phyloP scores from a whole-genome alignment of 495 filamentous ascomycete species.

The Aspergillus kassunensis region DNA sequence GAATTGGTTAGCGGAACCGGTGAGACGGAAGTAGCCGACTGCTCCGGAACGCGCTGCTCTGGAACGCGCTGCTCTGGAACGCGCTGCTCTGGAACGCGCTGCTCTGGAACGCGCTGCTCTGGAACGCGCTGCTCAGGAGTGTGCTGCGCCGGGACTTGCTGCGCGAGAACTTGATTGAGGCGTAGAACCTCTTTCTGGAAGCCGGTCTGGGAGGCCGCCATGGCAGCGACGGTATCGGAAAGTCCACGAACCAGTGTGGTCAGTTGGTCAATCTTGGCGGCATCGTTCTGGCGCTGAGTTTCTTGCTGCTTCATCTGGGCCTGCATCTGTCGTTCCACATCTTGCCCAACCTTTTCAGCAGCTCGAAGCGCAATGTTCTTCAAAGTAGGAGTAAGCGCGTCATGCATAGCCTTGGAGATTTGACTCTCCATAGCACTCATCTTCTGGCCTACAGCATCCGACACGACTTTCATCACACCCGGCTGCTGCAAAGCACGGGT shows the following conservation, averaged over 20 bases:
- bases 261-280: constrained; percentile 78
- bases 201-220: constrained; percentile 61
- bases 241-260: constrained; percentile 66
- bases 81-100: background rate
- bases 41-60: background rate
- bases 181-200: constrained; percentile 59
- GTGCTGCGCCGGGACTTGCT: constrained; percentile 5
- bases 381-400: constrained; percentile 60
- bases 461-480: constrained; percentile 62
- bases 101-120: background rate
- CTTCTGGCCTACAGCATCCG: constrained; percentile 64
- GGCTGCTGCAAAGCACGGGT: constrained; percentile 62
- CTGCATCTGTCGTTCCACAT: constrained; percentile 62
- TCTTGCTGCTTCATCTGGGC: constrained; percentile 64
- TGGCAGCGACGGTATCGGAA: constrained; percentile 64
- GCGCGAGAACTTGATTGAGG: constrained; percentile 34
- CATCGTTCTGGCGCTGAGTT: constrained; percentile 63
- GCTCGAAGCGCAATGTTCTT: constrained; percentile 54
- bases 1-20: constrained; percentile 31
- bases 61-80: constrained; percentile 13
- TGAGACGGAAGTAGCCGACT: constrained; percentile 7
- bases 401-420: constrained; percentile 57
- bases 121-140: background rate
- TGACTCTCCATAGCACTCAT: constrained; percentile 67
- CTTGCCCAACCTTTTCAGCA: constrained; percentile 55